These are phyloP conservation scores for Botrytis pseudocinerea DNA, from an alignment of 2,329 filamentous ascomycete genomes.

Conservation along the genomic window DNA sequence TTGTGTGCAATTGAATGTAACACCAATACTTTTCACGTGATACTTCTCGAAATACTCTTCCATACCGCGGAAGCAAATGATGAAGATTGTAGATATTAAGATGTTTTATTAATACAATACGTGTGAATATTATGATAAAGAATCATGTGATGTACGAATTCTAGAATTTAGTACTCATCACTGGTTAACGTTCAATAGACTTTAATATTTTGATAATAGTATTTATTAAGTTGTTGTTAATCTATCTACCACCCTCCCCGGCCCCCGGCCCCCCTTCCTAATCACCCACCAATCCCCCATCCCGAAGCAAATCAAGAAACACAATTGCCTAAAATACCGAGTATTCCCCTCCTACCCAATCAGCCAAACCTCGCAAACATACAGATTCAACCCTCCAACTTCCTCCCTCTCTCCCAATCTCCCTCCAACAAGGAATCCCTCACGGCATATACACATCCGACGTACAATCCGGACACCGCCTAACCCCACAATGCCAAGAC, in stretches of 20 bases:
- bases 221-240: not conserved
- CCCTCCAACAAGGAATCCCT: too few species aligned
- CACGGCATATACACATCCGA: too few species aligned
- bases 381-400: not conserved
- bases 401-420: too few species aligned
- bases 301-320: not conserved
- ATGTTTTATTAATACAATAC: not conserved
- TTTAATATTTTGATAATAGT: not conserved
- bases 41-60: not conserved
- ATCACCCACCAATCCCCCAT: not conserved
- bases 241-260: not conserved
- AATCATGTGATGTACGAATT: rapidly evolving
- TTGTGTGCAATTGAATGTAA: not conserved
- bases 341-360: not conserved
- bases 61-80: not conserved
- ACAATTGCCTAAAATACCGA: not conserved
- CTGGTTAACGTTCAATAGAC: not conserved
- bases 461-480: not conserved
- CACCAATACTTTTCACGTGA: not conserved
- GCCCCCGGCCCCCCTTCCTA: too few species aligned
- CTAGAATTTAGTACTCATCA: not conserved
- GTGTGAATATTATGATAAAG: not conserved
- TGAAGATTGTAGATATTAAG: not conserved
- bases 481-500: not conserved
- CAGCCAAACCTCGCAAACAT: not conserved